Evolutionary conservation across 768 basidiomycete species (phyloP).

Genomic region (Tulasnella sp.): DNA sequence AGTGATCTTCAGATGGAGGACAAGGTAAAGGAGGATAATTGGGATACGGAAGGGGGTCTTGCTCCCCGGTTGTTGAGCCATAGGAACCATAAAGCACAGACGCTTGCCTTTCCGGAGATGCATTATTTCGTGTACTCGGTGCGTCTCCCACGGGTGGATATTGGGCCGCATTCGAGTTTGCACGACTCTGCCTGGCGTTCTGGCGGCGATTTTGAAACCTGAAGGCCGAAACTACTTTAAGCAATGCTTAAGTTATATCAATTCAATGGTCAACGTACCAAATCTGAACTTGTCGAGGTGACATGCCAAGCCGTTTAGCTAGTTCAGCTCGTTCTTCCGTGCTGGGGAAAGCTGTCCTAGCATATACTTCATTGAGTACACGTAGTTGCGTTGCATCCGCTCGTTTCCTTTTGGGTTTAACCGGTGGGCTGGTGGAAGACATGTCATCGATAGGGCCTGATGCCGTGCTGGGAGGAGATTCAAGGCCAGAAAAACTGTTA

Average conservation of each 20-base stretch:
- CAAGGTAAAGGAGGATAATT: too few species aligned
- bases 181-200: slow-evolving; percentile 12
- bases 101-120: too few species aligned
- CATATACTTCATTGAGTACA: slow-evolving; percentile 17
- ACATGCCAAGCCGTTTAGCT: slow-evolving; percentile 17
- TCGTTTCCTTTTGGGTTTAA: slow-evolving; percentile 16
- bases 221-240: not conserved
- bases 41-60: too few species aligned
- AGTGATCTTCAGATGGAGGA: too few species aligned
- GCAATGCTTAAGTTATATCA: too few species aligned
- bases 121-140: too few species aligned
- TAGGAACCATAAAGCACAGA: too few species aligned
- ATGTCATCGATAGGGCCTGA: not conserved
- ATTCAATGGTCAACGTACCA: slow-evolving; percentile 14
- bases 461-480: too few species aligned
- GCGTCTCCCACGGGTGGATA: too few species aligned
- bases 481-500: too few species aligned
- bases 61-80: too few species aligned
- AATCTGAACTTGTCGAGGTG: slow-evolving; percentile 19
- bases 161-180: too few species aligned
- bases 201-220: slow-evolving; percentile 15
- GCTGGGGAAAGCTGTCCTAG: slow-evolving; percentile 18
- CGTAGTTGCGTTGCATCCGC: slow-evolving; percentile 17
- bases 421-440: not conserved
- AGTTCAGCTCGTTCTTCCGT: slow-evolving; percentile 19